phyloP scores from a whole-genome alignment of 768 basidiomycete species.

The Sporobolomyces pararoseus region DNA sequence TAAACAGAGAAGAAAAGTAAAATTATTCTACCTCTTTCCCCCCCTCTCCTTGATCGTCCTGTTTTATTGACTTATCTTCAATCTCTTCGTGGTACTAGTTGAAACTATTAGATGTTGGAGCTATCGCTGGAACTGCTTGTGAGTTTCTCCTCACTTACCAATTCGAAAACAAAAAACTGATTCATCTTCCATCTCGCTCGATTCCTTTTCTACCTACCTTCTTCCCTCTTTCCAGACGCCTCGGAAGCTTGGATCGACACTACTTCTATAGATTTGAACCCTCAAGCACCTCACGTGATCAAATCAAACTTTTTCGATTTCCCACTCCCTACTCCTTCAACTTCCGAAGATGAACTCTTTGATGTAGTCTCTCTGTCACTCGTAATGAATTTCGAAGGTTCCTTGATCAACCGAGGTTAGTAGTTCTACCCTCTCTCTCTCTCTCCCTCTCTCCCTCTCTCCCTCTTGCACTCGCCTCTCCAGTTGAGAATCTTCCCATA shows the following conservation, averaged over 20 bases:
- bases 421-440: too few relatives aligned
- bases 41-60: background rate
- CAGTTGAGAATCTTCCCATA: too few relatives aligned
- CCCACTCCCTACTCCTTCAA: slow-evolving; percentile 14
- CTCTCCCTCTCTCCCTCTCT: too few relatives aligned
- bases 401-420: slow-evolving; percentile 37
- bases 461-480: too few relatives aligned
- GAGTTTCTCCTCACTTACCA: background rate
- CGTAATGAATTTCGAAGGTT: slow-evolving; percentile 44
- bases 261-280: slow-evolving; percentile 45
- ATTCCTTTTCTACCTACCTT: background rate
- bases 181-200: background rate
- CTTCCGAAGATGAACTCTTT: slow-evolving; percentile 21
- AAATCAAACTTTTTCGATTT: slow-evolving; percentile 45
- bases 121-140: slow-evolving; percentile 41
- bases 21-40: background rate
- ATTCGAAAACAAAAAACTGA: too few relatives aligned
- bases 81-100: background rate
- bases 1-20: slow-evolving; percentile 29
- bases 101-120: slow-evolving; percentile 38
- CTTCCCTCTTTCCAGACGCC: background rate
- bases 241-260: slow-evolving; percentile 39
- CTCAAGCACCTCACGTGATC: slow-evolving; percentile 40
- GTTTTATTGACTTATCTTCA: background rate
- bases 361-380: slow-evolving; percentile 43